Evolutionary conservation across 2,329 filamentous ascomycete species (phyloP), one percentile per base, ranked within the genome.

Genomic region (Fusarium sp.): DNA sequence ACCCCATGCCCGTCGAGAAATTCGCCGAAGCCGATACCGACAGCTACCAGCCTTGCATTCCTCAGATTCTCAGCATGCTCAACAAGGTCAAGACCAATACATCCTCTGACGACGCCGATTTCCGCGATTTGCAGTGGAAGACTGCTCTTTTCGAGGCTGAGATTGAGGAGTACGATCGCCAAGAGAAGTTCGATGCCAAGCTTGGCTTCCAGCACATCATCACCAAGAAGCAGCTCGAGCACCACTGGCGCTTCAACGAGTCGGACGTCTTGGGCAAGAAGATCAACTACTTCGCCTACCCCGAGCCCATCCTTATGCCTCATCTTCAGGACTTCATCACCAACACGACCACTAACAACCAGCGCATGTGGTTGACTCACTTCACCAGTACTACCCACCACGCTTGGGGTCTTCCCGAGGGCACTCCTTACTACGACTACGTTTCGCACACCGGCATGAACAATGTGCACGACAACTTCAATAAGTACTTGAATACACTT

Each of bases 1-100:
- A 79, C 4, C 84, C 85, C 2, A 77, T 86, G 66, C 79, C 84
- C 8, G 81, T 81, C 11, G 84, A 86, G 64, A 84, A 83, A 71
- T 85, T 86, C 43, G 78, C 79, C 49, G 85, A 86, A 65, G 83
- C 81, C 56, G 72, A 81, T 18, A 78, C 83, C 33, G 80, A 85
- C 57, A 79, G 84, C 52, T 86, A 86, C 67, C 83, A 86, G 63
- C 85, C 85, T 5, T 86, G 85, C 32, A 65, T 86, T 49, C 81
- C 85, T 2, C 85, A 83, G 56, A 75, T 83, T 25, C 72, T 83
- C 33, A 75, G 82, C 16, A 77, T 79, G 30, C 71, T 83, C 37
- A 83, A 83, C 69, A 47, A 71, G 11, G 59, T 80, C 38, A 78
- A 79, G 60, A 66, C 67, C 25, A 65, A 75, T 10, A 46, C 63